Evolutionary conservation across 2,329 filamentous ascomycete species (phyloP), one percentile per base, ranked within the genome.

Genomic region (Diplodia corticola): DNA sequence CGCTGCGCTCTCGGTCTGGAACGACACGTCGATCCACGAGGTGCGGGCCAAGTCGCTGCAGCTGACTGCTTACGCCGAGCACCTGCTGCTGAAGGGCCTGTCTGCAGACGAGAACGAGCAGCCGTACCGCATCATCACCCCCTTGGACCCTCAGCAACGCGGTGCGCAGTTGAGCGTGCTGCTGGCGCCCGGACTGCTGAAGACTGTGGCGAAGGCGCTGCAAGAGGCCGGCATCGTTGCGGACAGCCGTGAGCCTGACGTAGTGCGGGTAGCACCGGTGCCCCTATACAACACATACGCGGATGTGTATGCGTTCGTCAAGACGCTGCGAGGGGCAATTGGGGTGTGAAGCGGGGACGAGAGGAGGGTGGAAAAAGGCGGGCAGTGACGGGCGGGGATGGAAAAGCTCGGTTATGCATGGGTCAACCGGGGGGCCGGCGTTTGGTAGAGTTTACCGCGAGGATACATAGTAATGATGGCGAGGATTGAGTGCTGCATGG

Each of bases 131-230:
- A 84, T 91, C 67, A 83, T 91, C 70, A 91, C 89, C 0, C 89
- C 89, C 0, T 78, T 81, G 3, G 84, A 88, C 67, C 85, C 87
- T 3, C 73, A 77, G 1, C 84, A 88, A 74, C 80, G 89, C 33
- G 89, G 89, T n/a, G 86, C 88, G 1, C 90, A 93, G 75, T 77
- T 93, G 35, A 91, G 89, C 72, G 77, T 93, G 17, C 75, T 88
- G 57, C 78, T 92, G 15, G 53, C 49, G 33, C 49, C 54, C 4
- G 67, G 67, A 12, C 46, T 68, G 67, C 57, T 68, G 15, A 57
- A 51, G 35, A 61, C 51, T 4, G 67, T 67, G 9, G 55, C 40
- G 10, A 33, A 55, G 35, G 57, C 50, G 12, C 61, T 68, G 51
- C 35, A 35, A 7, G 50, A 67, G 30, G 35, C 50, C 10, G 67